Conservation (phyloP, 2,329 filamentous ascomycete genomes). For the Xylaria sp. region DNA sequence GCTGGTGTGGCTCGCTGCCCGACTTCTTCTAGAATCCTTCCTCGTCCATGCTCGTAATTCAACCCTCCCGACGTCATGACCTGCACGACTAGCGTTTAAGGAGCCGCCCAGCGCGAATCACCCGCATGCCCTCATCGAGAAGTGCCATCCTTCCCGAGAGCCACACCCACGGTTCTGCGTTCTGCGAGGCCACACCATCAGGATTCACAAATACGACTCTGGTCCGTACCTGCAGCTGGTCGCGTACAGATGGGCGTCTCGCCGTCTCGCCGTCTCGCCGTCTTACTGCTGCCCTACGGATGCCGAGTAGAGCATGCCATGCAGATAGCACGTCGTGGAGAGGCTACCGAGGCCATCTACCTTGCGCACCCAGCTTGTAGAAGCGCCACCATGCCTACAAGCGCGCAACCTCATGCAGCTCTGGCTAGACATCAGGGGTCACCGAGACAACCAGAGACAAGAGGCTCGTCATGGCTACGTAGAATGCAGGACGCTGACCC, state of each 20-base stretch:
- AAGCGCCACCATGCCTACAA: constrained; percentile 38
- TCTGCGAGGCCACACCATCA: constrained; percentile 43
- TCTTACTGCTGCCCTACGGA: constrained; percentile 27
- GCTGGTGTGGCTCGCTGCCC: constrained; percentile 37
- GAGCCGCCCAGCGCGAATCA: constrained; percentile 36
- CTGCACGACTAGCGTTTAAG: constrained; percentile 40
- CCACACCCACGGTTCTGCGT: constrained; percentile 43
- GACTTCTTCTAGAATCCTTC: constrained; percentile 44
- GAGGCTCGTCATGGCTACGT: constrained; percentile 24
- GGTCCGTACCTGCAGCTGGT: constrained; percentile 38
- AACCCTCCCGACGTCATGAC: constrained; percentile 36
- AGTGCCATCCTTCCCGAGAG: constrained; percentile 38
- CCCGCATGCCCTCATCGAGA: constrained; percentile 42
- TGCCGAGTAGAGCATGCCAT: constrained; percentile 25
- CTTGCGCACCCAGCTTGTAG: constrained; percentile 37
- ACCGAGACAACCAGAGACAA: constrained; percentile 22
- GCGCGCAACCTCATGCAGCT: constrained; percentile 19
- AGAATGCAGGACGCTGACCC: constrained; percentile 29
- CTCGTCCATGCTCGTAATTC: constrained; percentile 31
- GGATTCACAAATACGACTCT: constrained; percentile 29
- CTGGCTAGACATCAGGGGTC: constrained; percentile 9
- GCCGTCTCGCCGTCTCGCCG: constrained; percentile 23
- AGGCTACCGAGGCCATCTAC: constrained; percentile 23
- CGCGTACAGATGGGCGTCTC: constrained; percentile 44
- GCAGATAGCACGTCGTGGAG: constrained; percentile 26